These are phyloP conservation scores for Thermothielavioides terrestris DNA, from an alignment of 495 filamentous ascomycete genomes.

Conservation along the genomic window DNA sequence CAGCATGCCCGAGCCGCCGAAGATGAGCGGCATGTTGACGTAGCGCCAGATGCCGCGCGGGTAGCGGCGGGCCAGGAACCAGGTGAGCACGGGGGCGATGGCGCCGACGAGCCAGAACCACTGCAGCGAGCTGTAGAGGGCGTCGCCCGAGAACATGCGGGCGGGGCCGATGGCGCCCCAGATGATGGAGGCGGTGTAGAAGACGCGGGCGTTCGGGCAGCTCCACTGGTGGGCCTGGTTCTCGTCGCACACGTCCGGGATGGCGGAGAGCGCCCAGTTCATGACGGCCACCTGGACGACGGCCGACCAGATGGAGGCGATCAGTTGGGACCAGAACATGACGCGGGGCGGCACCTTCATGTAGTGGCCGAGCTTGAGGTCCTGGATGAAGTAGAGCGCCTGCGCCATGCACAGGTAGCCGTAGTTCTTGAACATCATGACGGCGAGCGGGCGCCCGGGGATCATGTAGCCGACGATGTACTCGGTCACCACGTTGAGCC, in stretches of 20 bases:
- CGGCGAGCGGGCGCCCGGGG: slow-evolving; percentile 54
- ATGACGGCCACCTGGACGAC: slow-evolving; percentile 59
- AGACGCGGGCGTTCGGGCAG: slow-evolving; percentile 56
- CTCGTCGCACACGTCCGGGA: slow-evolving; percentile 51
- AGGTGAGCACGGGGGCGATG: slow-evolving; percentile 50
- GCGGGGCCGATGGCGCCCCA: slow-evolving; percentile 46
- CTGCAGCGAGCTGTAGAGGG: slow-evolving; percentile 54
- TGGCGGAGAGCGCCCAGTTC: slow-evolving; percentile 55
- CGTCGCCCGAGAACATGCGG: slow-evolving; percentile 51
- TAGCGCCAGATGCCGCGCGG: slow-evolving; percentile 48
- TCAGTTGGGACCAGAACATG: slow-evolving; percentile 57
- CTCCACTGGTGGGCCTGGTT: slow-evolving; percentile 50
- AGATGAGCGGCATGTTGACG: slow-evolving; percentile 57
- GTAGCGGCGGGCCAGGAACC: slow-evolving; percentile 52
- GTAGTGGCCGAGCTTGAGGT: slow-evolving; percentile 58
- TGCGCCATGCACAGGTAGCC: slow-evolving; percentile 58
- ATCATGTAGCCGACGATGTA: slow-evolving; percentile 64
- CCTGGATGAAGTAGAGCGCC: slow-evolving; percentile 39
- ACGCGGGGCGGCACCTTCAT: slow-evolving; percentile 59
- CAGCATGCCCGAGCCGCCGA: slow-evolving; percentile 53
- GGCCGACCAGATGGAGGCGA: slow-evolving; percentile 54
- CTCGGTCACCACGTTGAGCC: slow-evolving; percentile 60
- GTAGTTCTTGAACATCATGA: slow-evolving; percentile 63
- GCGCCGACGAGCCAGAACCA: slow-evolving; percentile 64
- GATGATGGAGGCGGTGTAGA: slow-evolving; percentile 51